Evolutionary conservation across 495 filamentous ascomycete genomes (phyloP).

Genomic region (Podospora anserina): DNA sequence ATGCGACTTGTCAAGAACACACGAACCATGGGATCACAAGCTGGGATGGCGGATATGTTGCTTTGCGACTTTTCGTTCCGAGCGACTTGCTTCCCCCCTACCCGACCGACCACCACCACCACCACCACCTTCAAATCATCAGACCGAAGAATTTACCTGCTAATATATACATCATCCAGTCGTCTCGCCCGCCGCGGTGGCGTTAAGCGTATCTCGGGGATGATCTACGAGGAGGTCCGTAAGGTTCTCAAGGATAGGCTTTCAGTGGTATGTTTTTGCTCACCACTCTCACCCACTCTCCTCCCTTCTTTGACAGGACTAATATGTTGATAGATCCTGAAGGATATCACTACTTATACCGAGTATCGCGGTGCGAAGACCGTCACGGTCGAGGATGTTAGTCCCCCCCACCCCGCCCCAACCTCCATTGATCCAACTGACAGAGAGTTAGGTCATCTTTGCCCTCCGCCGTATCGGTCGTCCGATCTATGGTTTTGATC

Average conservation of each 20-base stretch:
- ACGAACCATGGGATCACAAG: too few relatives aligned
- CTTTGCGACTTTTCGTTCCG: background rate
- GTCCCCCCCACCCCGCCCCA: constrained; percentile 15
- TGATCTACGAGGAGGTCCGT: constrained; percentile 71
- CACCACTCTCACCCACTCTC: background rate
- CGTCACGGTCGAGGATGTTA: constrained; percentile 62
- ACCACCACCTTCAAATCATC: background rate
- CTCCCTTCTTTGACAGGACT: constrained; percentile 24
- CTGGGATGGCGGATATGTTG: too few relatives aligned
- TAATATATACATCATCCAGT: constrained; percentile 36
- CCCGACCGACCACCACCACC: background rate
- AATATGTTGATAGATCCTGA: constrained; percentile 45
- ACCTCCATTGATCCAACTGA: background rate
- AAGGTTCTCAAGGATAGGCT: constrained; percentile 52
- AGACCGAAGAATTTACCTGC: background rate
- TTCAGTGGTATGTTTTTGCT: constrained; percentile 40
- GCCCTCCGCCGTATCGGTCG: constrained; percentile 48
- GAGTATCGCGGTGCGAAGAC: constrained; percentile 57
- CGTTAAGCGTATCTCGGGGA: constrained; percentile 64
- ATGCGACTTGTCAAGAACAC: too few relatives aligned
- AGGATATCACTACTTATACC: constrained; percentile 47
- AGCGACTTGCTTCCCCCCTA: too few relatives aligned
- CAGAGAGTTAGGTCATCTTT: constrained; percentile 56
- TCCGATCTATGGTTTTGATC: constrained; percentile 53
- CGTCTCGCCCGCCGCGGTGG: constrained; percentile 78